Evolutionary conservation across 2,329 filamentous ascomycete species (phyloP).

Genomic region (Paraphaeosphaeria minitans): DNA sequence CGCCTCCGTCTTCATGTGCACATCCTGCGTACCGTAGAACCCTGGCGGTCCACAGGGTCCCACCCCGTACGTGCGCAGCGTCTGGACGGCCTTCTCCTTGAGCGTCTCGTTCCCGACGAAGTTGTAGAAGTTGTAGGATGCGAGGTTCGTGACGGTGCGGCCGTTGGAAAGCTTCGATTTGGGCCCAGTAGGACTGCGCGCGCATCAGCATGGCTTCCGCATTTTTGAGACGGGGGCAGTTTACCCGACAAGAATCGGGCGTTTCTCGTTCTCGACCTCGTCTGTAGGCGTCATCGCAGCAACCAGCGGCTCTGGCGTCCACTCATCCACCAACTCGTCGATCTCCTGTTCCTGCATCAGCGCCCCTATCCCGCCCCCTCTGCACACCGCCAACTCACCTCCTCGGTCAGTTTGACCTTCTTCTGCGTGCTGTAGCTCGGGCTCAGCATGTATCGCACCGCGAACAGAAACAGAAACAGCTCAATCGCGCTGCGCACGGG

Average conservation of each 20-base stretch:
- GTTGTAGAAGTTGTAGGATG: constrained; percentile 97
- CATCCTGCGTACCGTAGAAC: constrained; percentile 98
- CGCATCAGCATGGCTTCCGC: constrained; percentile 18
- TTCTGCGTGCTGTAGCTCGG: constrained; percentile 92
- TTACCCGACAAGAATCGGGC: constrained; percentile 87
- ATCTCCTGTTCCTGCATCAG: constrained; percentile 68
- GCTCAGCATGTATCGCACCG: constrained; percentile 88
- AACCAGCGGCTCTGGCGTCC: constrained; percentile 92
- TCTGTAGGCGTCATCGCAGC: constrained; percentile 74
- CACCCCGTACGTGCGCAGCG: constrained; percentile 92
- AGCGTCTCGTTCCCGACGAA: constrained; percentile 90
- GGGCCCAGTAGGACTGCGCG: constrained; percentile 77
- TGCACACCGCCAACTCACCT: constrained; percentile 53
- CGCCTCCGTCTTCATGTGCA: constrained; percentile 94
- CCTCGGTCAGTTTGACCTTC: constrained; percentile 85
- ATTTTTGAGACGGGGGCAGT: constrained; percentile 20
- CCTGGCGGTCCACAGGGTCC: constrained; percentile 95
- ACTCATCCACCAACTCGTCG: constrained; percentile 94
- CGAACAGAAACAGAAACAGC: constrained; percentile 91
- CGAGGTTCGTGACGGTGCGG: constrained; percentile 89
- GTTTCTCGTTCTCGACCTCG: constrained; percentile 79
- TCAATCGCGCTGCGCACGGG: constrained; percentile 93
- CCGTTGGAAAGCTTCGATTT: constrained; percentile 88
- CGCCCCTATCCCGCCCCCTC: neutral
- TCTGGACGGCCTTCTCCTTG: constrained; percentile 93